Base-by-base conservation (phyloP, 257 asterid genomes). In the Ligustrum vulgare region DNA sequence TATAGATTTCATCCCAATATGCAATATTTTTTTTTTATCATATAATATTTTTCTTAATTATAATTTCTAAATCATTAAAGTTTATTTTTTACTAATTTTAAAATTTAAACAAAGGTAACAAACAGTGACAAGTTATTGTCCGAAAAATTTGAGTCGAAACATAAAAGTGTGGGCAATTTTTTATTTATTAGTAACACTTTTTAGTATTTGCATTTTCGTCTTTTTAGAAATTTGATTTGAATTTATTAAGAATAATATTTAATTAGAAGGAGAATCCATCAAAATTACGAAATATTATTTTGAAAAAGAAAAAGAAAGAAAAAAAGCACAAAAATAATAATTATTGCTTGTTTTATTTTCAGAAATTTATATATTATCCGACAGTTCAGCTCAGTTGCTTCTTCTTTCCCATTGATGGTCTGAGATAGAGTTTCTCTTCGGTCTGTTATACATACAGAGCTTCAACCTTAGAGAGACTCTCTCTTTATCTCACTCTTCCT, bases 401-500 rank as follows among this genome's bases (percentile, higher is more conserved):
- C 64, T 8, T 72, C 75, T 60, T 60, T 69, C 33, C 56, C 34
- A 3, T 8, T 23, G 12, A 60, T n/a, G 49, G 28, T 8, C 73
- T 45, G 47, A 32, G 82, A 56, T 10, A 31, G 64, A 60, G 67
- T 60, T 60, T 25, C 67, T 60, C 18, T 2, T 60, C 67, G 0
- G 34, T 60, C 33, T 60, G 67, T 60, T 60, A 8, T 4, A 23
- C 67, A 64, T 67, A 56, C 25, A 41, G 41, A 23, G 31, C 33
- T 58, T 23, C 66, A 6, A 15, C 39, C 28, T 22, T 36, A 35
- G 72, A 63, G 63, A 72, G 67, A 69, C 32, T 63, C 66, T 35
- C 54, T 20, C 74, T 35, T 75, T 39, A 70, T 58, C 78, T 18
- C 34, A 12, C 67, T 15, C 67, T 60, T 34, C 41, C 63, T 13